Base-by-base conservation (phyloP, 2,329 filamentous ascomycete species). In the Davidsoniella australis region DNA sequence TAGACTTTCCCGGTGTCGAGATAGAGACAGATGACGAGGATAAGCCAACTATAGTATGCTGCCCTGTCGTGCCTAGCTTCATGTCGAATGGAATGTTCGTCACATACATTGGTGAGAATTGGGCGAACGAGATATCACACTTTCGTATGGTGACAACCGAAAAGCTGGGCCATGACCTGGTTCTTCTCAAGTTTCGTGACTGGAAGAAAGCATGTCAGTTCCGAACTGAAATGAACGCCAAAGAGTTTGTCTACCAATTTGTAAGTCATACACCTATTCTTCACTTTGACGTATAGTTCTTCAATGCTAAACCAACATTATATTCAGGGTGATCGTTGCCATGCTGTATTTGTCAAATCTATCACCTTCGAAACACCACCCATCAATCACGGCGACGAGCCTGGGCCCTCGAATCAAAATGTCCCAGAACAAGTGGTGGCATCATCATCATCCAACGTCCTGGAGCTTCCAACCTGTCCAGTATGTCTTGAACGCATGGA, bases 401-500 rank as follows among this genome's bases (percentile, higher is more conserved):
- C 29, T 33, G 29, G 29, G 1, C 55, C 63, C 17, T 64, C 67
- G 0, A 59, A 61, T 49, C 68, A 62, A 6, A 69, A 58, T 56
- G 72, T 66, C 18, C 63, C 76, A 5, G 75, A 73, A 53, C 77
- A 76, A 0, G 76, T 78, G 47, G 75, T 76, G 3, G 79, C 70
- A 2, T 75, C 74, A 2, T 75, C 74, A 2, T 94, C 89, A 1
- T 84, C 88, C 1, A 82, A 85, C 45, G 71, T 96, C 1, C 74
- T 94, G 48, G 91, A 98, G 65, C 69, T 98, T 10, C 91, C 91
- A 2, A 96, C 91, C 1, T 98, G 91, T 56, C 88, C 91, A 0
- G 91, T 98, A 8, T 98, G 91, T 56, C 73, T 98, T 4, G 91
- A 98, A 63, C 81, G 89, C 44, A 98, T 98, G 91, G 91, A 98